Percentiles rank a stretch among this genome's conserved stretches.
Conservation (phyloP, 495 filamentous ascomycete species). For the Penicillium verhagenii region DNA sequence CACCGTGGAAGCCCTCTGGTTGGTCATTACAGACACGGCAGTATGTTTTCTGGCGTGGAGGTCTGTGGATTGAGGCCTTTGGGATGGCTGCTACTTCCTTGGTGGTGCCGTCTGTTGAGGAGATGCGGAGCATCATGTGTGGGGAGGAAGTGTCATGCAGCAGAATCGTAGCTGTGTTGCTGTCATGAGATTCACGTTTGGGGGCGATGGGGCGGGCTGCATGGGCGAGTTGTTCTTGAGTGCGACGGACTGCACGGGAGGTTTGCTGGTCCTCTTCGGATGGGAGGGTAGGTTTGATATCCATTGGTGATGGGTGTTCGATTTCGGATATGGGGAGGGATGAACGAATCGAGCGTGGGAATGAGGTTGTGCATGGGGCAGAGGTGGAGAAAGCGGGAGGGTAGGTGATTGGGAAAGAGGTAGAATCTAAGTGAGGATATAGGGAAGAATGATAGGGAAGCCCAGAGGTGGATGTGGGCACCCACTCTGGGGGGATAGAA, state of each 20-base stretch:
- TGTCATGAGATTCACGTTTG: slow-evolving; percentile 34
- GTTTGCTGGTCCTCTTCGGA: slow-evolving; percentile 29
- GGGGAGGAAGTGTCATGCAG: slow-evolving; percentile 31
- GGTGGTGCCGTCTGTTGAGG: slow-evolving; percentile 57
- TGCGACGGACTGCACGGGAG: slow-evolving; percentile 39
- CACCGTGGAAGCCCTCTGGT: slow-evolving; percentile 86
- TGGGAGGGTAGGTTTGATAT: slow-evolving; percentile 39
- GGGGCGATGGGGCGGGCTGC: slow-evolving; percentile 46
- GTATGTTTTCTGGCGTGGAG: slow-evolving; percentile 70
- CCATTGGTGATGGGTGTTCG: slow-evolving; percentile 10
- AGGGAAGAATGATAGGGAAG: slow-evolving; percentile 19
- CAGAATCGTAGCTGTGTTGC: not conserved
- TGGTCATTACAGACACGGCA: slow-evolving; percentile 74
- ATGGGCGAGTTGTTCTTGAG: slow-evolving; percentile 45
- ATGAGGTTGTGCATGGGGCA: slow-evolving; percentile 31
- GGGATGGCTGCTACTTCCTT: slow-evolving; percentile 62
- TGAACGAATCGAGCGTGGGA: not conserved
- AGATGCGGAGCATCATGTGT: slow-evolving; percentile 54
- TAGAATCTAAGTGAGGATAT: slow-evolving; percentile 31
- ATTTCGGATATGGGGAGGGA: not conserved
- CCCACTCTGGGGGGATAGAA: slow-evolving; percentile 36
- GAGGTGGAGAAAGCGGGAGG: slow-evolving; percentile 35
- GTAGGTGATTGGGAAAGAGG: slow-evolving; percentile 30
- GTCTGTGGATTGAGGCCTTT: slow-evolving; percentile 71
- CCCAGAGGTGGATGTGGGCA: slow-evolving; percentile 32